Evolutionary conservation across 176 grass and related monocot genomes (phyloP), one percentile per base, ranked within the genome.

Genomic region (Juncus inflexus): DNA sequence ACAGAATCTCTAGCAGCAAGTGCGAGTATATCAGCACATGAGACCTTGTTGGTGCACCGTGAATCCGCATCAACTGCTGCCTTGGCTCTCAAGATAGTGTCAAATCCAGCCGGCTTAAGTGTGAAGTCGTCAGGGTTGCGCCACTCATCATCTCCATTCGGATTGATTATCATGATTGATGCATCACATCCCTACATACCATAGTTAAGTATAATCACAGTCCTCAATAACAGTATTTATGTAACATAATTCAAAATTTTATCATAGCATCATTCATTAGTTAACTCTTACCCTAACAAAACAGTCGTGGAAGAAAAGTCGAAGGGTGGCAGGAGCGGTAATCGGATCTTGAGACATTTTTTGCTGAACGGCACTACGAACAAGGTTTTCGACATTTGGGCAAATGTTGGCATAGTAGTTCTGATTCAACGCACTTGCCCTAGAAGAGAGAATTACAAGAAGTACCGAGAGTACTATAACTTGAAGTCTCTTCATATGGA

Each of bases 281-380:
- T 42, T 12, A 69, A 55, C 6, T 9, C 61, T 55, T 70, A 90
- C 86, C 56, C 12, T 63, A 74, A 86, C 79, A n/a, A 83, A 76
- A 42, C 83, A 90, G 66, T 90, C 87, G 38, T 90, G 87, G 87
- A 90, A 86, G 76, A 83, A 86, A 66, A 90, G 83, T 14, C 87
- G 66, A 3, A 90, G 79, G 37, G 83, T 69, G 51, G 82, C 83
- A 2, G 67, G 72, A 6, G 61, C 87, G 11, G 78, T 15, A 55
- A 79, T 42, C 6, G 63, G 82, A 15, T 74, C 78, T 57, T 62
- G 67, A 7, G 39, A 64, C 79, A 83, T 76, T 64, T 73, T 60
- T 58, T 57, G 41, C 9, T 54, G 52, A 38, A 91, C 87, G 10
- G 79, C 51, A 10, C 7, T 52, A 14, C 73, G 83, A 12, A 91